phyloP scores from a whole-genome alignment of 108 stramenopile species.

The Nannochloropsis granulata region DNA sequence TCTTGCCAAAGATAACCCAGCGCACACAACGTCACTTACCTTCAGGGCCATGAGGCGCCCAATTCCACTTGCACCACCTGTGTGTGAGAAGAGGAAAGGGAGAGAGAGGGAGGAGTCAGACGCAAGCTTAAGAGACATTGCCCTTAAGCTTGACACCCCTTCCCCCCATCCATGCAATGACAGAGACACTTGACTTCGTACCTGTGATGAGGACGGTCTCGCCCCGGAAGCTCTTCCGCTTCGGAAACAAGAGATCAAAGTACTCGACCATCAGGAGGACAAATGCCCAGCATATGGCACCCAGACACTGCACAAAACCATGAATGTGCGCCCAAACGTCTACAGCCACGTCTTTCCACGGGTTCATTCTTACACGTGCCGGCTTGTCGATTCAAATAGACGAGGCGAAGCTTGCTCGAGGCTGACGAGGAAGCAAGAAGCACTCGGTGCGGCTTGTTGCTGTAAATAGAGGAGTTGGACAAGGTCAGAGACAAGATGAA shows the following conservation, averaged over 20 bases:
- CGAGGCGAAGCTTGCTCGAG: no score
- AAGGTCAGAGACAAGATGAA: no score
- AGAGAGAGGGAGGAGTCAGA: not conserved
- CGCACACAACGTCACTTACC: no score
- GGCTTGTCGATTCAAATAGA: not conserved
- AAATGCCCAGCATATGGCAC: not conserved
- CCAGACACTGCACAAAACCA: not conserved
- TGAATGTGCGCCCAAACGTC: not conserved
- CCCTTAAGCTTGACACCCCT: not conserved
- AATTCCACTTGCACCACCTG: slow-evolving; percentile 10
- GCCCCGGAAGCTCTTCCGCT: slow-evolving; percentile 7
- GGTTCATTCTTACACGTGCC: not conserved
- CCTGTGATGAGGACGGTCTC: slow-evolving; percentile 30
- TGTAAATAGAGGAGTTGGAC: no score
- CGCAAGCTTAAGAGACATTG: not conserved
- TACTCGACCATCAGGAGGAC: not conserved
- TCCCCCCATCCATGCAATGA: no score
- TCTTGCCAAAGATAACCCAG: no score
- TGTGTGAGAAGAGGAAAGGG: not conserved
- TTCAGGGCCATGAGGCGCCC: slow-evolving; percentile 14
- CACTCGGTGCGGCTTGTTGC: no score
- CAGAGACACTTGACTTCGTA: not conserved
- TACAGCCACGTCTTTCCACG: not conserved
- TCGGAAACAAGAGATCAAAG: not conserved
- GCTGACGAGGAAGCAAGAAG: no score